Percentiles rank a stretch among this genome's conserved stretches.
Conservation (phyloP, 305 asterid species). For the Salvia sclarea region DNA sequence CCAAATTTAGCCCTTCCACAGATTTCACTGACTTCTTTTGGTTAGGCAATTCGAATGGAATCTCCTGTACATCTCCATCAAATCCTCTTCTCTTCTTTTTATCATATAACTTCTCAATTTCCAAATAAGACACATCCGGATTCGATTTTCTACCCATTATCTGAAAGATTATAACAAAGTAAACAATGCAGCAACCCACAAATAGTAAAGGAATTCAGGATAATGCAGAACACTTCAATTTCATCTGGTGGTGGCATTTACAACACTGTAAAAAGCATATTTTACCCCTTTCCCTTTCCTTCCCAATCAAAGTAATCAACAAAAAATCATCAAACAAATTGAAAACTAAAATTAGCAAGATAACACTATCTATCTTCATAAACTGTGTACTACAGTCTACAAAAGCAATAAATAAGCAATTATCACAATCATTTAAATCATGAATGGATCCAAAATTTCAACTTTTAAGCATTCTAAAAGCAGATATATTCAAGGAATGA, state of each 20-base stretch:
- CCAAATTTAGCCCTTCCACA: slow-evolving; percentile 65
- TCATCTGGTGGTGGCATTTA: neutral
- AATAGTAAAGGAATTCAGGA: neutral
- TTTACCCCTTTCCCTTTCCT: neutral
- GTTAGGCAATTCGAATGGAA: slow-evolving; percentile 54
- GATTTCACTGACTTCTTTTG: slow-evolving; percentile 45
- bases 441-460: slow-evolving; percentile 4
- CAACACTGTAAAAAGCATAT: neutral
- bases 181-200: slow-evolving; percentile 12
- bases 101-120: slow-evolving; percentile 65
- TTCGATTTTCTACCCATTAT: slow-evolving; percentile 76
- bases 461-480: neutral
- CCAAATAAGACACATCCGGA: slow-evolving; percentile 77
- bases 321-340: neutral
- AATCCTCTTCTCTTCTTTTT: slow-evolving; percentile 54
- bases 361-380: neutral
- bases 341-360: neutral
- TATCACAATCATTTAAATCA: slow-evolving; percentile 6
- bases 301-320: slow-evolving; percentile 26
- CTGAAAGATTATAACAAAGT: slow-evolving; percentile 45
- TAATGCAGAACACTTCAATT: slow-evolving; percentile 6
- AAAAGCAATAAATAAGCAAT: too few species aligned
- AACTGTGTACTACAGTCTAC: too few species aligned
- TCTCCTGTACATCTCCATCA: slow-evolving; percentile 51
- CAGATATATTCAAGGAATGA: neutral